Evolutionary conservation across 2,329 filamentous ascomycete species (phyloP).

Genomic region (Aspergillus sp.): DNA sequence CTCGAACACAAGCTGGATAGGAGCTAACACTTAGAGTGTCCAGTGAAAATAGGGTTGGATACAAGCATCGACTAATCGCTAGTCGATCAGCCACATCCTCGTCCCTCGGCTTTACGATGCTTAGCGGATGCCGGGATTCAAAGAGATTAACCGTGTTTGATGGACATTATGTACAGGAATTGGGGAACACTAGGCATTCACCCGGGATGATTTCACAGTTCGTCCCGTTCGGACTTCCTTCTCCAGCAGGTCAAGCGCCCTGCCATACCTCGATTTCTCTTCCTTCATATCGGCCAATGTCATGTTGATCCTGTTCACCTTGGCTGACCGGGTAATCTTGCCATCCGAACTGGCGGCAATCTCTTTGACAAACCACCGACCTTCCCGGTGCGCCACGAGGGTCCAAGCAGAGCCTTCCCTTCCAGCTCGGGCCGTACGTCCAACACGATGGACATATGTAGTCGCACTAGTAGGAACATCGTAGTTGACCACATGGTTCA

Average conservation of each 20-base stretch:
- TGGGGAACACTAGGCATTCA: background rate
- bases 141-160: background rate
- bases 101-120: background rate
- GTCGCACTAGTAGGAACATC: conserved; percentile 79
- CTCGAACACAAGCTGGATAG: background rate
- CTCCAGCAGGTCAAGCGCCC: conserved; percentile 36
- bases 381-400: conserved; percentile 76
- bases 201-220: conserved; percentile 5
- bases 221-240: conserved; percentile 31
- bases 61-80: background rate
- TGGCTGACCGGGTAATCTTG: conserved; percentile 29
- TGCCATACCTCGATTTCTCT: conserved; percentile 30
- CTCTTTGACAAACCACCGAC: conserved; percentile 86
- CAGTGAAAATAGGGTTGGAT: background rate
- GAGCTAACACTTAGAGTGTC: too few species aligned
- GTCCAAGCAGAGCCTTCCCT: conserved; percentile 79
- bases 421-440: conserved; percentile 82
- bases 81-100: background rate
- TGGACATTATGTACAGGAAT: background rate
- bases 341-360: conserved; percentile 55
- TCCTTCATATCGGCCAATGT: conserved; percentile 27
- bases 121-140: background rate
- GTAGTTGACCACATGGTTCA: conserved; percentile 90
- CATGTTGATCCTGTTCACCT: conserved; percentile 30
- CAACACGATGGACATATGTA: conserved; percentile 87